Conservation (phyloP, 2,329 filamentous ascomycete species). For the Colletotrichum sp. region DNA sequence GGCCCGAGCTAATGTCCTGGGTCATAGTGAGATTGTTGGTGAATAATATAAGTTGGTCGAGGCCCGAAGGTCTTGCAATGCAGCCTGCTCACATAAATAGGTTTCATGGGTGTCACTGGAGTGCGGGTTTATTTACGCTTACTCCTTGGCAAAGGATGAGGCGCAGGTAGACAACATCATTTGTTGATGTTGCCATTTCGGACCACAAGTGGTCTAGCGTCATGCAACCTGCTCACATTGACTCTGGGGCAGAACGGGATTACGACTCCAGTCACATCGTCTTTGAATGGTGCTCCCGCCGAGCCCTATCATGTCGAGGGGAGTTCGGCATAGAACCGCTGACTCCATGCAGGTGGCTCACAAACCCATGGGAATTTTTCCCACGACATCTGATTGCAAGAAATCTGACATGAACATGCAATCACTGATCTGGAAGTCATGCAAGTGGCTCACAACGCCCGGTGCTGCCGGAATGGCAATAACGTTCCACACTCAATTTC, state of each 20-base stretch:
- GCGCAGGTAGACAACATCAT: neutral
- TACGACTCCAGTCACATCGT: neutral
- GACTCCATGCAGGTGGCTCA: neutral
- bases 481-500: neutral
- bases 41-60: neutral
- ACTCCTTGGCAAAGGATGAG: neutral
- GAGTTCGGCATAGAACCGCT: neutral
- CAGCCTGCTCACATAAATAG: neutral
- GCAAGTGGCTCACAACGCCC: neutral
- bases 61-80: neutral
- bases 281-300: neutral
- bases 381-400: neutral
- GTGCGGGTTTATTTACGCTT: neutral
- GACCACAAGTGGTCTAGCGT: slow-evolving; percentile 27
- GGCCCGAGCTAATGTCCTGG: neutral
- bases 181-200: neutral
- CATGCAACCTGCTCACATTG: slow-evolving; percentile 40
- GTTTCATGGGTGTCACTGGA: neutral
- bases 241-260: neutral
- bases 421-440: neutral
- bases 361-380: neutral
- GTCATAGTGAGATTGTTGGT: neutral
- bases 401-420: neutral
- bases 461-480: neutral
- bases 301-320: neutral